phyloP scores from a whole-genome alignment of 2,329 filamentous ascomycete genomes.

The Talaromyces sp. region DNA sequence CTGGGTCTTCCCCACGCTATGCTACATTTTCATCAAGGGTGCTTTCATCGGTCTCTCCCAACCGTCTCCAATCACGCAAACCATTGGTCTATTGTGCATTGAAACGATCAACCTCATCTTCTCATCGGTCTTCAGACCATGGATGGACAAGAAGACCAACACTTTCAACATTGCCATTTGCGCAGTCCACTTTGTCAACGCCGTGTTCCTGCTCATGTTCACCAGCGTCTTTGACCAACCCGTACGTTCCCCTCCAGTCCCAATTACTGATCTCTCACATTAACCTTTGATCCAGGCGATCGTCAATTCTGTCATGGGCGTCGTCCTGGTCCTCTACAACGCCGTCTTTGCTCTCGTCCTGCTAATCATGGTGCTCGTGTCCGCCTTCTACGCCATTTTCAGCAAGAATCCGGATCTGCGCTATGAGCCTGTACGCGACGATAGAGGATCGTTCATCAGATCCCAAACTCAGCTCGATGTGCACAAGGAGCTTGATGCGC shows the following conservation, averaged over 20 bases:
- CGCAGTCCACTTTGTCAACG: slow-evolving; percentile 84
- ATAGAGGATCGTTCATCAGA: slow-evolving; percentile 86
- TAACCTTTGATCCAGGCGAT: slow-evolving; percentile 49
- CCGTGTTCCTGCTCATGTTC: slow-evolving; percentile 85
- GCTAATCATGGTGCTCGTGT: slow-evolving; percentile 74
- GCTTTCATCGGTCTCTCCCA: slow-evolving; percentile 86
- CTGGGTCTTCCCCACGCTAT: slow-evolving; percentile 77
- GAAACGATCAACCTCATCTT: slow-evolving; percentile 74
- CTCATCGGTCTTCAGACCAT: slow-evolving; percentile 77
- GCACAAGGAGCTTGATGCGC: slow-evolving; percentile 70
- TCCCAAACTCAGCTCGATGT: slow-evolving; percentile 82
- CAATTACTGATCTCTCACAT: background rate
- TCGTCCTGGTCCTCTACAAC: slow-evolving; percentile 85
- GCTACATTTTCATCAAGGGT: slow-evolving; percentile 79
- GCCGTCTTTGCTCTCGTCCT: slow-evolving; percentile 78
- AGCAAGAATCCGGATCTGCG: slow-evolving; percentile 92
- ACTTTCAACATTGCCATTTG: slow-evolving; percentile 92
- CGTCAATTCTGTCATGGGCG: slow-evolving; percentile 82
- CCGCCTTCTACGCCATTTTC: slow-evolving; percentile 73
- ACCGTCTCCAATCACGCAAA: slow-evolving; percentile 65
- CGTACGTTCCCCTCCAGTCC: slow-evolving; percentile 41
- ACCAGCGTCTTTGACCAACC: slow-evolving; percentile 82
- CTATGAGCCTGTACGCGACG: slow-evolving; percentile 94
- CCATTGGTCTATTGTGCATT: slow-evolving; percentile 77
- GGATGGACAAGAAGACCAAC: slow-evolving; percentile 99